A percentile compares a stretch with the other conserved stretches of the same genome.
These are phyloP conservation scores for Metroxylon sagu DNA, from an alignment of 176 grass and related monocot species.

Conservation along the genomic window DNA sequence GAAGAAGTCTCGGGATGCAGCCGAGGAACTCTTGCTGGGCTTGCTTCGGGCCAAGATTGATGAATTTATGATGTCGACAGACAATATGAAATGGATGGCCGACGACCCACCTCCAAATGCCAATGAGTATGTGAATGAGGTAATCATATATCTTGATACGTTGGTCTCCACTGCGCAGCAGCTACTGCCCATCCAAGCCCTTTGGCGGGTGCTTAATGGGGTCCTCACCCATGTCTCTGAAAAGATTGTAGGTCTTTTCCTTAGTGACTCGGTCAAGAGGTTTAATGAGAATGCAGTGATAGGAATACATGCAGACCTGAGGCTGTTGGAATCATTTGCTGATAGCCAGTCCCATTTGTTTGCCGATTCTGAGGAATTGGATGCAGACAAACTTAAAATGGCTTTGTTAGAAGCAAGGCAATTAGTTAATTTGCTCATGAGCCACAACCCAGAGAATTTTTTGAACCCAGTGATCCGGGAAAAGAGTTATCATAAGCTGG, in stretches of 20 bases:
- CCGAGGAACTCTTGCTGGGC: slow-evolving; percentile 52
- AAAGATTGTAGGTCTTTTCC: slow-evolving; percentile 66
- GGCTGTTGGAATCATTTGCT: slow-evolving; percentile 75
- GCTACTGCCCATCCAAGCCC: slow-evolving; percentile 66
- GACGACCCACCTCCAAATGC: slow-evolving; percentile 58
- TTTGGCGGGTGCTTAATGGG: slow-evolving; percentile 58
- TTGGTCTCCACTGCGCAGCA: slow-evolving; percentile 77
- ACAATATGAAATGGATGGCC: slow-evolving; percentile 78
- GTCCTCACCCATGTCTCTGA: slow-evolving; percentile 70
- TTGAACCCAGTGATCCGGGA: slow-evolving; percentile 85
- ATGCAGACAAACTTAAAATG: slow-evolving; percentile 54
- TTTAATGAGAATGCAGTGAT: slow-evolving; percentile 78
- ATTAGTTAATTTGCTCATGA: slow-evolving; percentile 88
- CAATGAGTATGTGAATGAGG: slow-evolving; percentile 91
- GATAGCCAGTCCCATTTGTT: slow-evolving; percentile 58
- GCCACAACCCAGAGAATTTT: slow-evolving; percentile 85
- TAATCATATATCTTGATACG: slow-evolving; percentile 86
- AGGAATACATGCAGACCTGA: slow-evolving; percentile 78
- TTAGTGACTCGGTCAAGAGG: slow-evolving; percentile 77
- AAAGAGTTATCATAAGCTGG: slow-evolving; percentile 87
- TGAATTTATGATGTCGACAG: slow-evolving; percentile 65
- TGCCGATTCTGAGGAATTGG: slow-evolving; percentile 41
- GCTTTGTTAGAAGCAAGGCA: slow-evolving; percentile 74
- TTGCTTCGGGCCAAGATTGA: slow-evolving; percentile 60
- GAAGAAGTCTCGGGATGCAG: slow-evolving; percentile 63